Conservation (phyloP, 2,329 filamentous ascomycete genomes). For the Fulvia fulva region DNA sequence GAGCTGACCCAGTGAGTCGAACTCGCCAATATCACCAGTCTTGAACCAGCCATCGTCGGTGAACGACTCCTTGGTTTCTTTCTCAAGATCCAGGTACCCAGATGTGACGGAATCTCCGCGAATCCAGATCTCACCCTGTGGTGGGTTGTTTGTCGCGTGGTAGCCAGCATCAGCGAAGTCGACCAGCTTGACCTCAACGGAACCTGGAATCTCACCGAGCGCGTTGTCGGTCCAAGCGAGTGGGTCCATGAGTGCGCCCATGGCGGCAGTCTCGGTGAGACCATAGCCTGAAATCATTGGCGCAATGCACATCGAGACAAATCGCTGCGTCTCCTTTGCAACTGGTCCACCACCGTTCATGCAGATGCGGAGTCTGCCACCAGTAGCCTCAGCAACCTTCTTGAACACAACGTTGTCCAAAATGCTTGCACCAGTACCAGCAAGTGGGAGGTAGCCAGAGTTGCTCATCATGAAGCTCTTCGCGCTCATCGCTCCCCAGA, state of each 20-base stretch:
- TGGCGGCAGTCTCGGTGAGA: constrained; percentile 77
- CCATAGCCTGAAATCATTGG: constrained; percentile 96
- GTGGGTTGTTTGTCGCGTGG: constrained; percentile 65
- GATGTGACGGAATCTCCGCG: constrained; percentile 70
- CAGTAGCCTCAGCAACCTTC: constrained; percentile 85
- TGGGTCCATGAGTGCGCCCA: constrained; percentile 77
- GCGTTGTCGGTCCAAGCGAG: constrained; percentile 74
- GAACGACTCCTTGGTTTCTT: constrained; percentile 74
- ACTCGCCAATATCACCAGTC: constrained; percentile 93
- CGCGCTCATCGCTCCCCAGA: constrained; percentile 63
- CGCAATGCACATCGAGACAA: constrained; percentile 86
- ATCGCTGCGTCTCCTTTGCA: constrained; percentile 79
- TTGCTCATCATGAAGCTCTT: constrained; percentile 57
- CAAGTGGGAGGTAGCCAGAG: constrained; percentile 47
- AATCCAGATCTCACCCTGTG: constrained; percentile 91
- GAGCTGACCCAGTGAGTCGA: constrained; percentile 73
- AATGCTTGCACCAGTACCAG: constrained; percentile 54
- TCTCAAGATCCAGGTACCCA: constrained; percentile 79
- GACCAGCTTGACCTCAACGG: constrained; percentile 85
- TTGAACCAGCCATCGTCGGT: constrained; percentile 93
- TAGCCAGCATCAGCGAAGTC: constrained; percentile 89
- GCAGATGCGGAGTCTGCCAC: constrained; percentile 80
- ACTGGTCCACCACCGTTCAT: constrained; percentile 94
- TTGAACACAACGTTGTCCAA: constrained; percentile 85
- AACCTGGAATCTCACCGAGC: constrained; percentile 73